Base-by-base conservation (phyloP, 1,284 basidiomycete genomes). In the Hemileia vastatrix region DNA sequence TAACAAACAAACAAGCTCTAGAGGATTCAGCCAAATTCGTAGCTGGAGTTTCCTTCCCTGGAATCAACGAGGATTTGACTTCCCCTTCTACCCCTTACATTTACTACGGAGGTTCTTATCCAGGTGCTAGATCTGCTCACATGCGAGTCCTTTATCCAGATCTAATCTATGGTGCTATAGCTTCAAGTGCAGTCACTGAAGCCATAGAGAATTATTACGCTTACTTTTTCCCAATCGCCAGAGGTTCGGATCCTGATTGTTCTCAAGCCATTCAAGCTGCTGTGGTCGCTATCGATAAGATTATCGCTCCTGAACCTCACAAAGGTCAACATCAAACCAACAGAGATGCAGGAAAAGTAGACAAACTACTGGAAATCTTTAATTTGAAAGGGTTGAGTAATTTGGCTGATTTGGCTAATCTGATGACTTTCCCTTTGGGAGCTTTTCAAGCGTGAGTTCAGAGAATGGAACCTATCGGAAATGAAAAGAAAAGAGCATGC, bases 91-190 rank as follows among this genome's bases (percentile, higher is more conserved):
- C 45, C 31, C 64, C 66, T 5, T 63, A 71, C n/a, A 73, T 75
- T 57, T 72, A 70, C 66, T 72, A 73, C 43, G 73, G 73, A 18
- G 73, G 73, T 15, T 71, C 69, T 36, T 75, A 75, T 55, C 67
- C 73, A 1, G 73, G 73, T 18, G 70, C 65, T 8, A 65, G 71
- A 19, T 64, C 71, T 1, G 73, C 73, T 2, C 70, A 71, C 49
- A 66, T 74, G 66, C 60, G 73, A 2, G 59, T 68, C 36, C 54
- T 68, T 6, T 72, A 73, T 54, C 72, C 72, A 4, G 67, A 74
- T 11, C 60, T 71, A 6, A 67, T 73, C 4, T 67, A 66, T 52
- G 72, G 72, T 4, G 68, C 71, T 23, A 69, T 74, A 31, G 71
- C 72, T 9, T 70, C 67, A 9, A 72, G 71, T 33, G 73, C 67